A percentile compares a stretch with the other conserved stretches of the same genome.
phyloP scores from a whole-genome alignment of 2,329 filamentous ascomycete genomes.

The Ophiostoma pallidulum region DNA sequence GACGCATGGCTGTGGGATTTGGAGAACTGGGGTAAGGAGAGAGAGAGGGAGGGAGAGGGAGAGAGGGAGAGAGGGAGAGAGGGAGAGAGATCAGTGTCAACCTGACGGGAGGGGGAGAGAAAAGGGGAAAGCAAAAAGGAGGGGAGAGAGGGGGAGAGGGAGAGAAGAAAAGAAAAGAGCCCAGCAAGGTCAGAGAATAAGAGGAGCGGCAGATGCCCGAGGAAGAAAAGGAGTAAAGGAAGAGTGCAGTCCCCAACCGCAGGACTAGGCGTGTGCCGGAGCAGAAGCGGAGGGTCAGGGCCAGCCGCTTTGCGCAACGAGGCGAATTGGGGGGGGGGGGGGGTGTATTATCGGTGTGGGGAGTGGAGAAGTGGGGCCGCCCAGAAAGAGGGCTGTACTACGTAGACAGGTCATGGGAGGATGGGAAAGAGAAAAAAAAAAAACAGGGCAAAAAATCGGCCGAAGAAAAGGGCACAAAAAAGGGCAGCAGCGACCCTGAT shows the following conservation, averaged over 20 bases:
- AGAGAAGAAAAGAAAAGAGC: background rate
- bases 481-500: too few relatives aligned
- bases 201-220: background rate
- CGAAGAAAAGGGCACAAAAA: too few relatives aligned
- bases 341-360: constrained; percentile 9
- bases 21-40: background rate
- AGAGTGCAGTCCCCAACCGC: background rate
- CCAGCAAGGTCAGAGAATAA: background rate
- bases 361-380: constrained; percentile 2
- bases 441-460: too few relatives aligned
- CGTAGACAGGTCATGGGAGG: background rate
- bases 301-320: too few relatives aligned
- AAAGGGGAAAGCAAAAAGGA: background rate
- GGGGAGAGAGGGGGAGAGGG: background rate
- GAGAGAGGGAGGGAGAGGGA: background rate
- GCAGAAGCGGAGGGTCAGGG: constrained; percentile 1
- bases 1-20: constrained; percentile 31
- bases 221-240: background rate
- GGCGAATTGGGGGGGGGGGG: background rate
- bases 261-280: background rate
- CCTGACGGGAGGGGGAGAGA: background rate
- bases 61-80: background rate
- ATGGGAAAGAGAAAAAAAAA: too few relatives aligned
- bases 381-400: background rate
- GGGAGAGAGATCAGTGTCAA: too few relatives aligned